Conservation (phyloP, 2,329 filamentous ascomycete species). For the Fusarium sp. region DNA sequence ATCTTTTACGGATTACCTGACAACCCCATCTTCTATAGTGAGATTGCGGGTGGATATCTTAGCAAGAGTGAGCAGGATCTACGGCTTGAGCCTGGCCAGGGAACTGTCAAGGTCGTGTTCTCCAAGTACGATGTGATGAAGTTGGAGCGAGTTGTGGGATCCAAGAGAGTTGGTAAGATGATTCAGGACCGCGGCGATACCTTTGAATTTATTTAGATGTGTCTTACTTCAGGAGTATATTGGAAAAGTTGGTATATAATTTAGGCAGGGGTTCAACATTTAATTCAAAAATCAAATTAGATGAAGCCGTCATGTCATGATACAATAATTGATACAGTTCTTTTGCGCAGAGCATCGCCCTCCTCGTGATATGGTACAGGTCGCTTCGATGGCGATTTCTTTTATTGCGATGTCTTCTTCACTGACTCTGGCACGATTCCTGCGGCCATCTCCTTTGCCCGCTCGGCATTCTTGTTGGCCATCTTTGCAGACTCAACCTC, state of each 20-base stretch:
- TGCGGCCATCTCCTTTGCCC: constrained; percentile 49
- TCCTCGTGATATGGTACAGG: constrained; percentile 38
- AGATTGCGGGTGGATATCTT: constrained; percentile 77
- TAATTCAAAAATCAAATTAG: constrained; percentile 16
- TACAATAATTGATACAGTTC: constrained; percentile 45
- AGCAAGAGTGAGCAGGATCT: constrained; percentile 67
- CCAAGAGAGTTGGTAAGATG: constrained; percentile 84
- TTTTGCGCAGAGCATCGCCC: constrained; percentile 45
- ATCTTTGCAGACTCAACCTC: constrained; percentile 30
- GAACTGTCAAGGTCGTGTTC: constrained; percentile 74
- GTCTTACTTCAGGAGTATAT: constrained; percentile 7
- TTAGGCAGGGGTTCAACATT: background rate
- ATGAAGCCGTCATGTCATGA: constrained; percentile 33
- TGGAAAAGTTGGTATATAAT: constrained; percentile 11
- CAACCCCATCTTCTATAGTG: constrained; percentile 83
- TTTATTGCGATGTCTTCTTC: constrained; percentile 37
- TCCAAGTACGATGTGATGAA: constrained; percentile 90
- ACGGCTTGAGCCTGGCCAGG: constrained; percentile 67
- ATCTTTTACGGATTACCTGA: constrained; percentile 92
- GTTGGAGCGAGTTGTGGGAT: constrained; percentile 88
- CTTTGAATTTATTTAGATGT: constrained; percentile 86
- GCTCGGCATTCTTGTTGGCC: constrained; percentile 47
- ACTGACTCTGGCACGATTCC: constrained; percentile 46
- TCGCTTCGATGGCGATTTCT: constrained; percentile 36
- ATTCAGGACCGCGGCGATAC: constrained; percentile 85